Percentiles rank a stretch among this genome's conserved stretches.
Conservation (phyloP, 352 stramenopile species). For the Globisporangium spiculum region DNA sequence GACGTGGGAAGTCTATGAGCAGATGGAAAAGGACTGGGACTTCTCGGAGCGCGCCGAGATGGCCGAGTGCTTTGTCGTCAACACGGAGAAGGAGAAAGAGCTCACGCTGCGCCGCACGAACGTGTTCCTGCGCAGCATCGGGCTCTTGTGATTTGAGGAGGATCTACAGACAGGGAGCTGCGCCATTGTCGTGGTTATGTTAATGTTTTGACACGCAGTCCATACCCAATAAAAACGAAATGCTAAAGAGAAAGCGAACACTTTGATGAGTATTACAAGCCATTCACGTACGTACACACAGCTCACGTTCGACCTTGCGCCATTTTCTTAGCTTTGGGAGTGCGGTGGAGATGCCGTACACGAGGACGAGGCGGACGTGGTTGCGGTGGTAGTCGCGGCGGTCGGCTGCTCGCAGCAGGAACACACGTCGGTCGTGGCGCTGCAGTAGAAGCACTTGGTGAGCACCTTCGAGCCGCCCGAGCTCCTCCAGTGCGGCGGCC, state of each 20-base stretch:
- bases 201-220: background rate
- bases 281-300: background rate
- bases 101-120: constrained; percentile 53
- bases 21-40: constrained; percentile 53
- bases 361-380: background rate
- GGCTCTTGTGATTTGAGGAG: constrained; percentile 7
- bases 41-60: constrained; percentile 32
- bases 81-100: constrained; percentile 74
- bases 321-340: background rate
- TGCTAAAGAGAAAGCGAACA: background rate
- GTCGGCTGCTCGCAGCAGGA: constrained; percentile 9
- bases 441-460: constrained; percentile 73
- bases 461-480: constrained; percentile 76
- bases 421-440: constrained; percentile 22
- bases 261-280: background rate
- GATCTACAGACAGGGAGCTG: background rate
- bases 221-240: background rate
- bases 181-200: background rate
- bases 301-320: background rate
- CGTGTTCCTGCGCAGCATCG: constrained; percentile 55
- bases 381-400: constrained; percentile 3
- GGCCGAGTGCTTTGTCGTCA: constrained; percentile 46
- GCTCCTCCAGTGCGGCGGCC: constrained; percentile 80
- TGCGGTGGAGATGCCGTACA: constrained; percentile 6
- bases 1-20: constrained; percentile 64